Evolutionary conservation across 2,329 filamentous ascomycete species (phyloP).

Genomic region (Drechslerella coelobrocha): DNA sequence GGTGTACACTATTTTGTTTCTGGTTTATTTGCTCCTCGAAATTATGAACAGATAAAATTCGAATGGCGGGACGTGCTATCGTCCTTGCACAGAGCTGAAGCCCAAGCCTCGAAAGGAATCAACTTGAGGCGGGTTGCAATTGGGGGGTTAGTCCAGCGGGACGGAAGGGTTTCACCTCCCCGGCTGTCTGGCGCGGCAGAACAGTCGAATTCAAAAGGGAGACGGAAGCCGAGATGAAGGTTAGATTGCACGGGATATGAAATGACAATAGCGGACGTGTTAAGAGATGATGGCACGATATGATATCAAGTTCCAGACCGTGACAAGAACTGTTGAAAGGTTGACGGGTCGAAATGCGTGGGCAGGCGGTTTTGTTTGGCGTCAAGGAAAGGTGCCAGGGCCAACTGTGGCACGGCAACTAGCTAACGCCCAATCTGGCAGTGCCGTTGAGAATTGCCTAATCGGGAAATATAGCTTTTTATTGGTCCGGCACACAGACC

Average conservation of each 20-base stretch:
- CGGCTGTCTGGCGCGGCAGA: background rate
- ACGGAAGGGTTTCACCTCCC: constrained; percentile 19
- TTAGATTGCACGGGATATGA: background rate
- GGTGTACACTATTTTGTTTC: background rate
- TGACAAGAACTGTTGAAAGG: background rate
- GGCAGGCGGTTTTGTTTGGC: constrained; percentile 7
- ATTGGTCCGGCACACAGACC: constrained; percentile 1
- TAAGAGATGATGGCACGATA: no score
- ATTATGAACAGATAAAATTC: constrained; percentile 1
- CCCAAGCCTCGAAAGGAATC: background rate
- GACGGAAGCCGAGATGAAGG: background rate
- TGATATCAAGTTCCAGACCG: background rate
- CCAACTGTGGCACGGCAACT: constrained; percentile 15
- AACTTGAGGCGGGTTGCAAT: background rate
- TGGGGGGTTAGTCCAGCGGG: background rate
- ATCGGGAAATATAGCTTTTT: constrained; percentile 15
- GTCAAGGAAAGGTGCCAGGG: constrained; percentile 8
- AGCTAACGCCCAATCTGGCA: constrained; percentile 16
- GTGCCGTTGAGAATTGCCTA: constrained; percentile 14
- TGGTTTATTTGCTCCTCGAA: background rate
- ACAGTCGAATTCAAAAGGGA: background rate
- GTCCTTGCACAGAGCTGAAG: background rate
- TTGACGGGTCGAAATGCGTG: background rate
- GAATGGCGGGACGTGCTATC: background rate
- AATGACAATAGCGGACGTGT: no score